phyloP scores from a whole-genome alignment of 768 basidiomycete species.

The Panus rudis region DNA sequence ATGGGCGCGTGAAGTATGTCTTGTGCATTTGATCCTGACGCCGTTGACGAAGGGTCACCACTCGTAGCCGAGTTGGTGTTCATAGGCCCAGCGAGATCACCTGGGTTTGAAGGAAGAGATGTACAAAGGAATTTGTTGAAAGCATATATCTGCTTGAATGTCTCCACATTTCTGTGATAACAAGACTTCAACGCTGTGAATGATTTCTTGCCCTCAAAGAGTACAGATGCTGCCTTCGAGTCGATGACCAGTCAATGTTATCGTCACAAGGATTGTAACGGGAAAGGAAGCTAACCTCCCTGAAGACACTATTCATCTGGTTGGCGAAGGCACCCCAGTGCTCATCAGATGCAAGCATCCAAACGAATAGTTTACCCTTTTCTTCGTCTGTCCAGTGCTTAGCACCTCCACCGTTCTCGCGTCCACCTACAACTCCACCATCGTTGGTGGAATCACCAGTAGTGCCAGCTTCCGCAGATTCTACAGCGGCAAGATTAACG shows the following conservation, averaged over 20 bases:
- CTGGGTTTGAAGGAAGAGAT: constrained; percentile 25
- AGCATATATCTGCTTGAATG: constrained; percentile 76
- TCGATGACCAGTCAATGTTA: constrained; percentile 1
- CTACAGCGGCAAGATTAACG: no score
- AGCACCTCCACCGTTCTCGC: constrained; percentile 43
- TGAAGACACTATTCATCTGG: constrained; percentile 76
- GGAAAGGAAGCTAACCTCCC: constrained; percentile 44
- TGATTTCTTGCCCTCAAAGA: constrained; percentile 72
- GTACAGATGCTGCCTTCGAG: constrained; percentile 57
- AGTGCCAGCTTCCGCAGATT: neutral
- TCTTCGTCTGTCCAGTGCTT: constrained; percentile 86
- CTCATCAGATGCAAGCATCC: constrained; percentile 75
- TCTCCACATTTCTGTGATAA: constrained; percentile 78
- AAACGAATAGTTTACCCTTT: constrained; percentile 68
- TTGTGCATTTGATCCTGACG: neutral
- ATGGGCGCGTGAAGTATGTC: constrained; percentile 17
- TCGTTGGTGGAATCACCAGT: neutral
- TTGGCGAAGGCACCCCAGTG: constrained; percentile 74
- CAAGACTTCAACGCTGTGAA: constrained; percentile 82
- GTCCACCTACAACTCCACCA: neutral
- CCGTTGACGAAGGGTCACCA: neutral
- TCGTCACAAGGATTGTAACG: neutral
- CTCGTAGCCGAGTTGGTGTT: constrained; percentile 1
- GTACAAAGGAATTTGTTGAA: constrained; percentile 50
- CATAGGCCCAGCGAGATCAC: neutral